phyloP scores from a whole-genome alignment of 2,329 filamentous ascomycete species.

The Xylaria multiplex region DNA sequence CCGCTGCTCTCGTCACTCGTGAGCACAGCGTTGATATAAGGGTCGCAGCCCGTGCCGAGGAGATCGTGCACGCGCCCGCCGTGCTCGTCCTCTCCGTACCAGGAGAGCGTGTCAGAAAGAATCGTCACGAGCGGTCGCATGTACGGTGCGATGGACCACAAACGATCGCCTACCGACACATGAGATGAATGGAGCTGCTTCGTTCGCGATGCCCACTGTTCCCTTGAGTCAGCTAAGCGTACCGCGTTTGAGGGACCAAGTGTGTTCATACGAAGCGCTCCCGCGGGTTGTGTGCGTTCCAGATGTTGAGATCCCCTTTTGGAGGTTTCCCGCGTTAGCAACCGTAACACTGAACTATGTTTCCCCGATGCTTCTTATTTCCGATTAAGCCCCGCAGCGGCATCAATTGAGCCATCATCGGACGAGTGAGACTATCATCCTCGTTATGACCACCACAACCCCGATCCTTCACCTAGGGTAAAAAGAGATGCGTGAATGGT shows the following conservation, averaged over 20 bases:
- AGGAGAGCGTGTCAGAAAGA: constrained; percentile 70
- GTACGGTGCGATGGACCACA: constrained; percentile 83
- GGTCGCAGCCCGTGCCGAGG: constrained; percentile 84
- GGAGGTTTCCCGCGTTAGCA: constrained; percentile 4
- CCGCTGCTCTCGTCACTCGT: constrained; percentile 33
- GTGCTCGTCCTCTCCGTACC: constrained; percentile 69
- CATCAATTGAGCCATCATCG: background rate
- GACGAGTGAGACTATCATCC: background rate
- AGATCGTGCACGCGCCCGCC: constrained; percentile 80
- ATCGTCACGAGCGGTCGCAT: constrained; percentile 80
- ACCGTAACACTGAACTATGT: background rate
- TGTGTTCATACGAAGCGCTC: constrained; percentile 67
- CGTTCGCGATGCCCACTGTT: constrained; percentile 76
- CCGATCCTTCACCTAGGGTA: too few species aligned
- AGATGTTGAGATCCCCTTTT: constrained; percentile 80
- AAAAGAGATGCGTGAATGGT: background rate
- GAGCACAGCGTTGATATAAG: constrained; percentile 81
- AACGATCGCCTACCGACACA: constrained; percentile 74
- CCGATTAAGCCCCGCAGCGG: background rate
- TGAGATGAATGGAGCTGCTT: constrained; percentile 82
- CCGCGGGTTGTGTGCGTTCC: constrained; percentile 78
- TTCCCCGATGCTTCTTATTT: background rate
- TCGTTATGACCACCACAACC: background rate
- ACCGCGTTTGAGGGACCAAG: too few species aligned
- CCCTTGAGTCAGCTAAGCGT: too few species aligned